Percentiles rank a stretch among this genome's conserved stretches.
These are phyloP conservation scores for Mortierella sp. DNA, from an alignment of 371 early-diverging fungal genomes.

Conservation along the genomic window DNA sequence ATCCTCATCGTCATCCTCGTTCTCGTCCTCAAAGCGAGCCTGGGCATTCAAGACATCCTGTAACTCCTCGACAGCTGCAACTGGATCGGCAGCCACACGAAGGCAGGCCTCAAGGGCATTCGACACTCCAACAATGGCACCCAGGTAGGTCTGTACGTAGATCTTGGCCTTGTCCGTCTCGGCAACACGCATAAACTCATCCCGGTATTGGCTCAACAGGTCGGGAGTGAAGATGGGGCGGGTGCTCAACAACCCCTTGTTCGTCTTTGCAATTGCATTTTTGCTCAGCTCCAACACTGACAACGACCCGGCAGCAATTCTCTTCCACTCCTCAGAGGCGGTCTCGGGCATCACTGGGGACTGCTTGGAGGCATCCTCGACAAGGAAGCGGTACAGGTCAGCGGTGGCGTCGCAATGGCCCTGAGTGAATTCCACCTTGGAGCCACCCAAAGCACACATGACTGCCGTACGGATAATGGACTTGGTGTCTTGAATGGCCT, in stretches of 20 bases:
- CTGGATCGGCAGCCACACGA: conserved; percentile 17
- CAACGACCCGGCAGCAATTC: conserved; percentile 4
- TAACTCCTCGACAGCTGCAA: conserved; percentile 11
- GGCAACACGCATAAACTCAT: conserved; percentile 14
- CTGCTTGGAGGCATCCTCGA: conserved; percentile 10
- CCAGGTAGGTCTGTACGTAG: conserved; percentile 15
- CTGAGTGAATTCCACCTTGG: neutral
- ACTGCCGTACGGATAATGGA: neutral
- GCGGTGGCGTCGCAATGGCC: conserved; percentile 12
- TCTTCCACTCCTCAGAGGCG: conserved; percentile 20
- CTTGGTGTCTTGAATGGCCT: neutral
- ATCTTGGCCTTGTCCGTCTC: conserved; percentile 4
- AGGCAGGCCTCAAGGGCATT: conserved; percentile 38
- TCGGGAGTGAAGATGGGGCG: conserved; percentile 24
- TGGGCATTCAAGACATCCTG: neutral
- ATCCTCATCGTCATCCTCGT: neutral
- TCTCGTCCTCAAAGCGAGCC: conserved; percentile 1
- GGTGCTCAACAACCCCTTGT: conserved; percentile 15
- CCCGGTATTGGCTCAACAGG: conserved; percentile 23
- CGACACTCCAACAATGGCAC: conserved; percentile 12
- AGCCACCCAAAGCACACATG: neutral
- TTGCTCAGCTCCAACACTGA: conserved; percentile 26
- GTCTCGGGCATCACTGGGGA: conserved; percentile 2
- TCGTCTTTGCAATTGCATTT: conserved; percentile 17
- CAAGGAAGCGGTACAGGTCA: conserved; percentile 23